A percentile compares a stretch with the other conserved stretches of the same genome.
Evolutionary conservation across 208 protist genomes (phyloP).

Genomic region (Angomonas deanei): DNA sequence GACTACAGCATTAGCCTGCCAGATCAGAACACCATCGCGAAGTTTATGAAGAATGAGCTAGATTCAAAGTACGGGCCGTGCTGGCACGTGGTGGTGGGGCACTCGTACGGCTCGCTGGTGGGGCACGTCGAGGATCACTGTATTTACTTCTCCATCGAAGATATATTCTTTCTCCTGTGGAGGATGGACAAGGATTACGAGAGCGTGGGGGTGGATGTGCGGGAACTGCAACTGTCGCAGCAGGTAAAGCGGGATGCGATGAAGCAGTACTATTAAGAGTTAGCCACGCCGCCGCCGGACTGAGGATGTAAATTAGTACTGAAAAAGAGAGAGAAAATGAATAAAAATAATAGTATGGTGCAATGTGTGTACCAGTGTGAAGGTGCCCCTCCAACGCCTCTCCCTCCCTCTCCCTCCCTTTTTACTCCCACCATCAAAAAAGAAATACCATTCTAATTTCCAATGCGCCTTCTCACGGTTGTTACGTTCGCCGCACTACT

Average conservation of each 20-base stretch:
- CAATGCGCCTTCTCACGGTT: no score
- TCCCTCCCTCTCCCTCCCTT: constrained; percentile 7
- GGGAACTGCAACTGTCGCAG: constrained; percentile 13
- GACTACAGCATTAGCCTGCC: constrained; percentile 27
- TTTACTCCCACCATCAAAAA: neutral
- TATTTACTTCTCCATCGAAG: constrained; percentile 99
- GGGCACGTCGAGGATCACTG: constrained; percentile 98
- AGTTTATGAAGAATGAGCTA: constrained; percentile 99
- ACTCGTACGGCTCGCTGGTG: constrained; percentile 99
- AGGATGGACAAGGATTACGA: constrained; percentile 47
- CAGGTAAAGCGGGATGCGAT: constrained; percentile 6
- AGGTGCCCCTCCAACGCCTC: no score
- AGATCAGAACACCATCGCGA: constrained; percentile 98
- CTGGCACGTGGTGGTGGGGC: constrained; percentile 99
- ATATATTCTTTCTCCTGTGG: constrained; percentile 98
- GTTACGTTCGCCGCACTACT: constrained; percentile 6
- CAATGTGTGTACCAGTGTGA: no score
- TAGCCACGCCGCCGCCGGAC: no score
- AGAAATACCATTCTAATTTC: neutral
- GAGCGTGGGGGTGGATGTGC: constrained; percentile 20
- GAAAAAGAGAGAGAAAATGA: constrained; percentile 1
- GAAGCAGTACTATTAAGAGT: constrained; percentile 10
- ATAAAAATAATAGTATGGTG: no score
- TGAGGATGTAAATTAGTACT: no score
- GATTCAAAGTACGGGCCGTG: constrained; percentile 98